Percentiles rank a stretch among this genome's conserved stretches.
Conservation (phyloP, 129 eudicot species). For the Kitagawia praeruptora region DNA sequence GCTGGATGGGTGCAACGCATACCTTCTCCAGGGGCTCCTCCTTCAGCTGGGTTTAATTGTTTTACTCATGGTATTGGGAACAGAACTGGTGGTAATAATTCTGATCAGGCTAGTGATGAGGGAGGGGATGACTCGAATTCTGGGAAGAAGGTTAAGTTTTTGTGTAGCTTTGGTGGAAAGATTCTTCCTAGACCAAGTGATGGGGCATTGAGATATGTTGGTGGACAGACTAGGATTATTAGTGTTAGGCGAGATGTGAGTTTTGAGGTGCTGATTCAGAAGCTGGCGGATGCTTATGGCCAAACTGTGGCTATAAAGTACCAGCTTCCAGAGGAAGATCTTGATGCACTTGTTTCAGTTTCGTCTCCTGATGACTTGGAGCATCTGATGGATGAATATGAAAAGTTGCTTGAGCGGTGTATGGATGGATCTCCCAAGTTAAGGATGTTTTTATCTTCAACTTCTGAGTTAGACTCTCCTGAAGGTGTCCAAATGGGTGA, state of each 20-base stretch:
- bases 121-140: slow-evolving; percentile 50
- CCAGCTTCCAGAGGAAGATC: slow-evolving; percentile 91
- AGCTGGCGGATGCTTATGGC: slow-evolving; percentile 56
- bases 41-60: slow-evolving; percentile 22
- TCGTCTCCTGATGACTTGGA: slow-evolving; percentile 76
- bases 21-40: slow-evolving; percentile 25
- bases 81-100: slow-evolving; percentile 33
- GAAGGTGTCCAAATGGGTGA: slow-evolving; percentile 43
- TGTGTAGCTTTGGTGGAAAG: slow-evolving; percentile 95
- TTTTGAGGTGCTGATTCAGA: slow-evolving; percentile 55
- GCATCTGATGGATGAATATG: slow-evolving; percentile 94
- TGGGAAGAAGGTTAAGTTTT: slow-evolving; percentile 69
- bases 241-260: slow-evolving; percentile 66
- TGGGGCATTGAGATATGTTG: slow-evolving; percentile 79
- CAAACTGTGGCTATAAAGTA: slow-evolving; percentile 62
- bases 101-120: slow-evolving; percentile 70
- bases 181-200: slow-evolving; percentile 87
- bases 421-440: slow-evolving; percentile 74
- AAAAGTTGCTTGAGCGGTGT: slow-evolving; percentile 61
- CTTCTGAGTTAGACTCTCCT: slow-evolving; percentile 50
- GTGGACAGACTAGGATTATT: slow-evolving; percentile 88
- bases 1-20: slow-evolving; percentile 46
- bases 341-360: slow-evolving; percentile 82
- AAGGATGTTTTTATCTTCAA: slow-evolving; percentile 65
- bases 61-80: slow-evolving; percentile 15